Percentiles rank a stretch among this genome's conserved stretches.
phyloP scores from a whole-genome alignment of 305 asterid genomes.

The Plantago lanceolata region DNA sequence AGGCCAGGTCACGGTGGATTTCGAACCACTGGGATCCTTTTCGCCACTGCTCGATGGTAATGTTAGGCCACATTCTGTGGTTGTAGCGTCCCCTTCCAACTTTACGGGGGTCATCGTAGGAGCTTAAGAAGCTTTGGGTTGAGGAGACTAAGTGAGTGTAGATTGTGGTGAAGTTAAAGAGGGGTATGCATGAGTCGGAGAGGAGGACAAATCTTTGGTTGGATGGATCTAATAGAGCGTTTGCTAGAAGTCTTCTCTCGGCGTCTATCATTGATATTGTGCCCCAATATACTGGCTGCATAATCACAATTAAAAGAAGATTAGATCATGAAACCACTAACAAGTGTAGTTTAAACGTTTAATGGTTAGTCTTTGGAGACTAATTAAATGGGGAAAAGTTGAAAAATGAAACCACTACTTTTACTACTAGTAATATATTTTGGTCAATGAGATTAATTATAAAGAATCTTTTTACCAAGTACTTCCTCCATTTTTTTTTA shows the following conservation, averaged over 20 bases:
- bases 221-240: conserved; percentile 53
- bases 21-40: conserved; percentile 71
- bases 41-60: conserved; percentile 51
- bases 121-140: conserved; percentile 38
- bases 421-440: no score
- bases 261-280: conserved; percentile 63
- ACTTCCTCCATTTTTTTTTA: no score
- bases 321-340: not conserved
- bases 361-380: not conserved
- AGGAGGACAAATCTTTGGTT: conserved; percentile 51
- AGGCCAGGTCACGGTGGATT: conserved; percentile 43
- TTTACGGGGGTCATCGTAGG: conserved; percentile 45
- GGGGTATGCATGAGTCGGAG: conserved; percentile 72
- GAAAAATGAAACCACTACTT: no score
- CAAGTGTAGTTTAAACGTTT: not conserved
- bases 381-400: not conserved
- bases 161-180: conserved; percentile 52
- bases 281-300: conserved; percentile 58
- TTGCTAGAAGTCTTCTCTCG: conserved; percentile 56
- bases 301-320: not conserved
- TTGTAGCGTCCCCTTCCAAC: conserved; percentile 58
- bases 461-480: no score
- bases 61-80: conserved; percentile 45
- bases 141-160: conserved; percentile 40
- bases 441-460: no score